These are phyloP conservation scores for Aphanomyces cochlioides DNA, from an alignment of 352 stramenopile species.

Conservation along the genomic window DNA sequence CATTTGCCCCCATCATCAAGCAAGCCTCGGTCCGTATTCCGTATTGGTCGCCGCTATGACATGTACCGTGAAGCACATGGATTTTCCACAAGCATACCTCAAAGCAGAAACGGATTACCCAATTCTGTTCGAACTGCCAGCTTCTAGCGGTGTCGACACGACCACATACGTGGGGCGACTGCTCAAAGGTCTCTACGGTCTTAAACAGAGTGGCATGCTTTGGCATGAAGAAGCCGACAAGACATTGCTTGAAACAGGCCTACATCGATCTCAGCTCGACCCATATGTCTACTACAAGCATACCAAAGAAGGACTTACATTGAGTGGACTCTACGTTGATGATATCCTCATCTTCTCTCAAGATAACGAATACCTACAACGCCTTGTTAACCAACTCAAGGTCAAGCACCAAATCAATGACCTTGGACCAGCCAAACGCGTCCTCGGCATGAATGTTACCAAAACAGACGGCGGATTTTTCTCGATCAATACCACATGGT, in stretches of 20 bases:
- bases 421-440: neutral
- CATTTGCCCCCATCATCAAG: slow-evolving; percentile 34
- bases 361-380: neutral
- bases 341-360: slow-evolving; percentile 35
- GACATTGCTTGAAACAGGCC: slow-evolving; percentile 30
- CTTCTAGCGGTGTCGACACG: neutral
- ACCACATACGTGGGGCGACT: slow-evolving; percentile 28
- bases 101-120: slow-evolving; percentile 33
- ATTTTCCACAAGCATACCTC: slow-evolving; percentile 41
- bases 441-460: neutral
- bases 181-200: slow-evolving; percentile 35
- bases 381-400: neutral
- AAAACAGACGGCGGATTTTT: neutral
- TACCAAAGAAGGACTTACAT: neutral
- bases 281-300: slow-evolving; percentile 34
- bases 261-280: slow-evolving; percentile 33
- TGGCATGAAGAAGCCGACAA: slow-evolving; percentile 36
- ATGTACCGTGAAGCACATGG: slow-evolving; percentile 30
- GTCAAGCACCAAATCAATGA: neutral
- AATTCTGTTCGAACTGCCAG: slow-evolving; percentile 33
- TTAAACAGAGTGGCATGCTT: slow-evolving; percentile 36
- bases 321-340: slow-evolving; percentile 36
- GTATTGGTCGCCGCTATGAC: slow-evolving; percentile 12
- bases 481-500: neutral
- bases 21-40: slow-evolving; percentile 27